Evolutionary conservation across 495 filamentous ascomycete species (phyloP).

Genomic region (Evernia prunastri): DNA sequence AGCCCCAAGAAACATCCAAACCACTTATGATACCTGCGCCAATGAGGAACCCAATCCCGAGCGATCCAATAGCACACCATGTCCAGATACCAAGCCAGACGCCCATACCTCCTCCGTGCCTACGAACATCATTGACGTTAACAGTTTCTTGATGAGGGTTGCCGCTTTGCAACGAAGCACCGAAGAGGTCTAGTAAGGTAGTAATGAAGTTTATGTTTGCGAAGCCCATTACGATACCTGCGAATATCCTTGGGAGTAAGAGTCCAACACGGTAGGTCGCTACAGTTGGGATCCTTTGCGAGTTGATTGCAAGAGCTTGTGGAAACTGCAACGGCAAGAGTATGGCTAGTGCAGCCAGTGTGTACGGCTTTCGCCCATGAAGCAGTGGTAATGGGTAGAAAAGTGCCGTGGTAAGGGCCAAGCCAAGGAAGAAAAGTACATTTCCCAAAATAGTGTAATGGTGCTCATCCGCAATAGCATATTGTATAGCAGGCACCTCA

Average conservation of each 20-base stretch:
- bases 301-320: constrained; percentile 56
- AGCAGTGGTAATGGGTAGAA: constrained; percentile 72
- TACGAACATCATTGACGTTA: constrained; percentile 53
- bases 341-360: constrained; percentile 53
- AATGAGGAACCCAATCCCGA: constrained; percentile 61
- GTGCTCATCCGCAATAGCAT: constrained; percentile 57
- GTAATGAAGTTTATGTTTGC: constrained; percentile 68
- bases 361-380: constrained; percentile 70
- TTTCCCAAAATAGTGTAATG: constrained; percentile 66
- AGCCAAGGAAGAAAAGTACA: constrained; percentile 59
- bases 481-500: constrained; percentile 67
- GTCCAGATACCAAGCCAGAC: constrained; percentile 73
- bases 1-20: constrained; percentile 60
- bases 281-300: constrained; percentile 48
- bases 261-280: constrained; percentile 52
- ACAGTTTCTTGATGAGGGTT: constrained; percentile 66
- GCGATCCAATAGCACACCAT: constrained; percentile 62
- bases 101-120: constrained; percentile 69
- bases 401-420: constrained; percentile 59
- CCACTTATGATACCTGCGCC: constrained; percentile 58
- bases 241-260: constrained; percentile 53
- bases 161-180: constrained; percentile 61
- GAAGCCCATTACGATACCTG: constrained; percentile 64
- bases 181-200: constrained; percentile 66
- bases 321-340: constrained; percentile 70